Percentiles rank a stretch among this genome's conserved stretches.
These are phyloP conservation scores for Crithidia bombi DNA, from an alignment of 208 protist genomes.

Conservation along the genomic window DNA sequence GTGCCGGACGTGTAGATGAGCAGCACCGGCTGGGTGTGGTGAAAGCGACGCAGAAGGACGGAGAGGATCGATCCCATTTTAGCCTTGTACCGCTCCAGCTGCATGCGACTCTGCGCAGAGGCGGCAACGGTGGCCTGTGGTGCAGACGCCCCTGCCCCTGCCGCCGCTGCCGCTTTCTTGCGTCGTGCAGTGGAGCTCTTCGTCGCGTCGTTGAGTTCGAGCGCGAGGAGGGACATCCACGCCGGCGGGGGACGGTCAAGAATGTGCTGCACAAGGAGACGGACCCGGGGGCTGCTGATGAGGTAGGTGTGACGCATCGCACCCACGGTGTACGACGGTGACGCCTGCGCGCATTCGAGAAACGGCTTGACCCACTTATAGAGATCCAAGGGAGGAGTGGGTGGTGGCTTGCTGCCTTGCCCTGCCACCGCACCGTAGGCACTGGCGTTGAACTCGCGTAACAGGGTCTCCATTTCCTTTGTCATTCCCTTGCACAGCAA, in stretches of 20 bases:
- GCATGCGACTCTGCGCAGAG: slow-evolving; percentile 14
- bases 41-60: slow-evolving; percentile 42
- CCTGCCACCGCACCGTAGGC: slow-evolving; percentile 10
- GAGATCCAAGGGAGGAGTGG: slow-evolving; percentile 38
- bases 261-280: slow-evolving; percentile 34
- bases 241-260: slow-evolving; percentile 25
- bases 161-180: background rate
- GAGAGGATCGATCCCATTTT: slow-evolving; percentile 32
- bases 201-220: slow-evolving; percentile 2
- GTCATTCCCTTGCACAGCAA: slow-evolving; percentile 19
- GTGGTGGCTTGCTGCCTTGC: background rate
- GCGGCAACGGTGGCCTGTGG: slow-evolving; percentile 1
- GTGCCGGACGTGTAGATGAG: slow-evolving; percentile 91
- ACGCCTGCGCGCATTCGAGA: slow-evolving; percentile 20
- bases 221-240: slow-evolving; percentile 28
- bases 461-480: slow-evolving; percentile 21
- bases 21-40: slow-evolving; percentile 55
- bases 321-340: slow-evolving; percentile 6
- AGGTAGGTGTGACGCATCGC: slow-evolving; percentile 22
- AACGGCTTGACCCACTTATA: slow-evolving; percentile 36
- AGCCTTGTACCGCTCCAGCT: slow-evolving; percentile 27
- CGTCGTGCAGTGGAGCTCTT: background rate
- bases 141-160: too few relatives aligned
- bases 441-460: slow-evolving; percentile 38
- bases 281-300: slow-evolving; percentile 18